These are phyloP conservation scores for Hymenoscyphus repandus DNA, from an alignment of 2,329 filamentous ascomycete genomes.

Conservation along the genomic window DNA sequence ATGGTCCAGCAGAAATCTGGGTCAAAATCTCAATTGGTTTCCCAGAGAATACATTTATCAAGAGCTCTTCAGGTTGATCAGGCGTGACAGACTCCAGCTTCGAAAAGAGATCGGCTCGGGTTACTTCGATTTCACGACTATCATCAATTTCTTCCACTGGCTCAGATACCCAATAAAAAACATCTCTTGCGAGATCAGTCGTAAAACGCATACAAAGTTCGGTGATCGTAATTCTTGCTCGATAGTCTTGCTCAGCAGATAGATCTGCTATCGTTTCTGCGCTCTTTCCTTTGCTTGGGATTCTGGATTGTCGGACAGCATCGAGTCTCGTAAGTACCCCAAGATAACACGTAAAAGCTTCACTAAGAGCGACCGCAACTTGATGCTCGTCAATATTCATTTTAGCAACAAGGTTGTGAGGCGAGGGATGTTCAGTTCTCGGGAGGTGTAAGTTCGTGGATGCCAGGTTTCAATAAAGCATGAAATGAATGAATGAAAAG, in stretches of 20 bases:
- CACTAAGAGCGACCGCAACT: background rate
- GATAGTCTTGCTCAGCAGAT: background rate
- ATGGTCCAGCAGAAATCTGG: slow-evolving; percentile 8
- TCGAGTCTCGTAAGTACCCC: background rate
- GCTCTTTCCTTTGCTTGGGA: background rate
- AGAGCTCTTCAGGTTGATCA: slow-evolving; percentile 6
- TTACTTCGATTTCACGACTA: background rate
- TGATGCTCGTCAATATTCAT: background rate
- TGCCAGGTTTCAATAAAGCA: too few relatives aligned
- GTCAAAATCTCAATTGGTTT: slow-evolving; percentile 10
- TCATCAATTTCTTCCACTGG: slow-evolving; percentile 5
- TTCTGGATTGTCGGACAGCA: background rate
- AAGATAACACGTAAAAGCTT: background rate
- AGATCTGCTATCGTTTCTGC: background rate
- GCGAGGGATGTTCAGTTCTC: too few relatives aligned
- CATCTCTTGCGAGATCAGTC: slow-evolving; percentile 9
- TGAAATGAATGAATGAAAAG: too few relatives aligned
- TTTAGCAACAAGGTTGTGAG: background rate
- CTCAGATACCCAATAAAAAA: slow-evolving; percentile 10
- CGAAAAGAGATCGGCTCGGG: slow-evolving; percentile 3
- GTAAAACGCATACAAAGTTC: slow-evolving; percentile 14
- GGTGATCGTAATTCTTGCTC: slow-evolving; percentile 4
- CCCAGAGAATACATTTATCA: slow-evolving; percentile 14
- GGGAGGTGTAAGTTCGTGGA: too few relatives aligned
- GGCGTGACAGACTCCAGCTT: slow-evolving; percentile 4